Base-by-base conservation (phyloP, 805 yeast species). In the Lachancea quebecensis region DNA sequence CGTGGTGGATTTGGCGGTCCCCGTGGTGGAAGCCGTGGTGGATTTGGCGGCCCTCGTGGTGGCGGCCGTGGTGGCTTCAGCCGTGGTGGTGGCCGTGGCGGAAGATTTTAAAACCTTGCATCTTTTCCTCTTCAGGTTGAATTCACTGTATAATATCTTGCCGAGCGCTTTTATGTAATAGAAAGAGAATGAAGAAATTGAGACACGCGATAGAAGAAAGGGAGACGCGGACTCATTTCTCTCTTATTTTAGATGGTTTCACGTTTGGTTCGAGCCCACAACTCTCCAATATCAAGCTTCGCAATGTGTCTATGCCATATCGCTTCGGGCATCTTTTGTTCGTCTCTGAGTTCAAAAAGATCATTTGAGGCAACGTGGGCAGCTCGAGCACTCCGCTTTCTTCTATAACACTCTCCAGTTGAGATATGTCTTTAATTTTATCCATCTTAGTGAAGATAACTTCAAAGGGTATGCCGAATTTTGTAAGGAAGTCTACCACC, bases 381-480 rank as follows among this genome's bases (percentile, higher is more conserved):
- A 72, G 56, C 1, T 75, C 71, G n/a, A 59, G 48, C 7, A 74
- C 59, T 1, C 65, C 67, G 10, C 73, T 64, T 2, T 67, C 65
- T 2, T 59, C 55, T 17, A 78, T 55, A 10, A 66, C 56, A 2
- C 61, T 57, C n/a, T 72, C 65, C 2, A 81, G 59, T 4, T 62
- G 59, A n/a, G 58, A 56, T 25, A 67, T 57, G 2, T 55, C 51
- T 25, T 65, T 63, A 4, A 82, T 56, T 49, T 71, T 71, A 59
- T 89, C 96, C 39, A 82, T 75, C 55, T 88, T 88, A 21, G 95
- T 88, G 60, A 87, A 76, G 0, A 88, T 75, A 5, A 88, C 64
- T 48, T 85, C 91, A 62, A 81, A 86, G 0, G 85, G 79, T 3
- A 80, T 69, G 0, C 91, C 95, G 40, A 66, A 56, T 1, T 66